Conservation (phyloP, 108 stramenopile genomes). For the Cyclotella cryptica region DNA sequence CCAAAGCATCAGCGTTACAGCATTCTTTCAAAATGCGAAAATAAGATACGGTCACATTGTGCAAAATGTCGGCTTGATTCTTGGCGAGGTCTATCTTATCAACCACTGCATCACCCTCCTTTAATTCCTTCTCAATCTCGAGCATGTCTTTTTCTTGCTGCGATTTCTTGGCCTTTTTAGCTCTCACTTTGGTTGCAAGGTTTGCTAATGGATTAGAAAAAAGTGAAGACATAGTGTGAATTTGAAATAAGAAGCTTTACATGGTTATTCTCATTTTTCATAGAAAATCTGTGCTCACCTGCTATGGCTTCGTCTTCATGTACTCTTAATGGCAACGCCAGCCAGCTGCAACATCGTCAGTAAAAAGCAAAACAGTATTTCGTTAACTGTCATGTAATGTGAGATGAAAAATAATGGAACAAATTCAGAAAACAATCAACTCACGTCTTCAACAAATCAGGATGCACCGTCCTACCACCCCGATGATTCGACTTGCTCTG, state of each 20-base stretch:
- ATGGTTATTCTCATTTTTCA: too few relatives aligned
- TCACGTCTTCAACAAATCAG: conserved; percentile 65
- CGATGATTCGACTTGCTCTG: conserved; percentile 27
- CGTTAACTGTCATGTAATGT: background rate
- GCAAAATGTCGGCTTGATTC: conserved; percentile 80
- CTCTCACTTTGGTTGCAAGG: conserved; percentile 66
- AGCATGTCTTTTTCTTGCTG: conserved; percentile 66
- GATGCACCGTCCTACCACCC: conserved; percentile 32
- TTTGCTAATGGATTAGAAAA: conserved; percentile 50
- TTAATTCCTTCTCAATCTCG: conserved; percentile 82
- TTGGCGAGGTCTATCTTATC: conserved; percentile 79
- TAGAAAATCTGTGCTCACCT: background rate
- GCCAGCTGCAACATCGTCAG: conserved; percentile 34
- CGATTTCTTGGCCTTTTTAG: conserved; percentile 74
- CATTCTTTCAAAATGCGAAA: conserved; percentile 83
- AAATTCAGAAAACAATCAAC: background rate
- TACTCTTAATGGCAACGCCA: conserved; percentile 75
- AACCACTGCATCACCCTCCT: conserved; percentile 81
- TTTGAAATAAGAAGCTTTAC: too few relatives aligned
- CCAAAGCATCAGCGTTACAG: conserved; percentile 24
- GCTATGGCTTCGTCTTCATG: conserved; percentile 88
- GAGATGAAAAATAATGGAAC: background rate
- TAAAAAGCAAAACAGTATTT: background rate
- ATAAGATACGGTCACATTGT: conserved; percentile 81
- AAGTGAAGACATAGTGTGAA: background rate